These are phyloP conservation scores for Monosporascus sp. DNA, from an alignment of 2,329 filamentous ascomycete genomes.

Conservation along the genomic window DNA sequence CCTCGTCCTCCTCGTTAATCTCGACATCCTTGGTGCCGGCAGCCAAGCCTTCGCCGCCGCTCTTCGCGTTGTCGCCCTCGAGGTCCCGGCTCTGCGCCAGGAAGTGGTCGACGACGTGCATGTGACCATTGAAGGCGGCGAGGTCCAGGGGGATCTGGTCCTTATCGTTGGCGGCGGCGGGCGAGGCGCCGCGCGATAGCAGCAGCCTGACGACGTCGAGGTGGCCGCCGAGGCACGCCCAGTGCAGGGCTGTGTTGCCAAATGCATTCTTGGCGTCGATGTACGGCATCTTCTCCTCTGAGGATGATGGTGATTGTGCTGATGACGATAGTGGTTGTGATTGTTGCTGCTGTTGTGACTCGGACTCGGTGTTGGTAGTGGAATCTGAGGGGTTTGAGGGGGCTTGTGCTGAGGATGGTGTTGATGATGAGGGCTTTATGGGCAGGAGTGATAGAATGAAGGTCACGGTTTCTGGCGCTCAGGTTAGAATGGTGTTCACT, in stretches of 20 bases:
- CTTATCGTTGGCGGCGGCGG: constrained; percentile 73
- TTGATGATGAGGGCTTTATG: constrained; percentile 15
- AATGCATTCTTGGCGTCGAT: constrained; percentile 70
- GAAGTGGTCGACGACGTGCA: constrained; percentile 59
- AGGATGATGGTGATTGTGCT: constrained; percentile 35
- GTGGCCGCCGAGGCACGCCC: constrained; percentile 88
- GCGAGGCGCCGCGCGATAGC: constrained; percentile 70
- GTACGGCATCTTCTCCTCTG: constrained; percentile 38
- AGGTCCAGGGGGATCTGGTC: constrained; percentile 78
- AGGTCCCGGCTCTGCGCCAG: constrained; percentile 42
- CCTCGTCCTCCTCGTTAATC: constrained; percentile 13
- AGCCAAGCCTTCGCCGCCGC: constrained; percentile 38
- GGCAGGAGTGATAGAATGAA: constrained; percentile 39
- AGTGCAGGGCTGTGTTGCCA: constrained; percentile 90
- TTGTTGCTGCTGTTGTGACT: constrained; percentile 2
- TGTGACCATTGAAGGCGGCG: constrained; percentile 65
- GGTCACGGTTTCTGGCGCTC: constrained; percentile 36
- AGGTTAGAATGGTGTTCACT: neutral
- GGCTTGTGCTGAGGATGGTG: constrained; percentile 11
- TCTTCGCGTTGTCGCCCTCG: constrained; percentile 42
- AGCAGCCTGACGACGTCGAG: constrained; percentile 74
- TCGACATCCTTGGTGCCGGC: constrained; percentile 28
- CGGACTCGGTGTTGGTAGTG: constrained; percentile 6
- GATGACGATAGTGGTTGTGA: constrained; percentile 15
- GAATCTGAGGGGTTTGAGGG: constrained; percentile 2